Base-by-base conservation (phyloP, 192 early-diverging fungal species). In the Linnemannia schmuckeri region DNA sequence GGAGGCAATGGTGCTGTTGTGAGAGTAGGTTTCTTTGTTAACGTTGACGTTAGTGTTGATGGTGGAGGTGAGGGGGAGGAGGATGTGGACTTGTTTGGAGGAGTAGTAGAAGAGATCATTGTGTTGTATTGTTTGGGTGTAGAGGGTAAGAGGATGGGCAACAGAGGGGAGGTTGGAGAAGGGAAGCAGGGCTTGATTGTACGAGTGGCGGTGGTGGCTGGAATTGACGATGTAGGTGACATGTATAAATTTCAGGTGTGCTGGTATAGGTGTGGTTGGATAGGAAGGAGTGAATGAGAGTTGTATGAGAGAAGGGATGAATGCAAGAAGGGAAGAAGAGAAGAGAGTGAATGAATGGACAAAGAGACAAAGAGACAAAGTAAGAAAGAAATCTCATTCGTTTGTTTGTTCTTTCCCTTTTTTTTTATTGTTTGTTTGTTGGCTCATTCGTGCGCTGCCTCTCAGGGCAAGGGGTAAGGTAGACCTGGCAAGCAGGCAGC, bases 151-250 rank as follows among this genome's bases (percentile, higher is more conserved):
- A 69, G 41, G 38, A 52, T 52, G 49, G 52, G 66, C 20, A 70
- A 57, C 22, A 57, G 52, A 27, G 78, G 78, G 5, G 78, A 79
- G 70, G 70, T 41, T 54, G 78, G 78, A 33, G 78, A 79, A 37
- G 78, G 78, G 30, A 30, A 66, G 13, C 61, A 52, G 52, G 70
- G 52, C 70, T 57, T 13, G 76, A 20, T 27, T 30, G 66, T 69
- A 40, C 20, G 63, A 52, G 30, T 49, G 47, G 47, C 3, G n/a
- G 30, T 52, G 18, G 49, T 6, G 3, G 27, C 18, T 12, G 54
- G 30, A 20, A 38, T 37, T 37, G 74, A 47, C 15, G 17, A 24
- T 41, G 61, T 69, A 37, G 27, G 66, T 47, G 41, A 57, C 55
- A 57, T 57, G 55, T 27, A 57, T 57, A 27, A 10, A 27, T 57